A percentile compares a stretch with the other conserved stretches of the same genome.
These are phyloP conservation scores for Penicillium sp. DNA, from an alignment of 2,329 filamentous ascomycete genomes.

Conservation along the genomic window DNA sequence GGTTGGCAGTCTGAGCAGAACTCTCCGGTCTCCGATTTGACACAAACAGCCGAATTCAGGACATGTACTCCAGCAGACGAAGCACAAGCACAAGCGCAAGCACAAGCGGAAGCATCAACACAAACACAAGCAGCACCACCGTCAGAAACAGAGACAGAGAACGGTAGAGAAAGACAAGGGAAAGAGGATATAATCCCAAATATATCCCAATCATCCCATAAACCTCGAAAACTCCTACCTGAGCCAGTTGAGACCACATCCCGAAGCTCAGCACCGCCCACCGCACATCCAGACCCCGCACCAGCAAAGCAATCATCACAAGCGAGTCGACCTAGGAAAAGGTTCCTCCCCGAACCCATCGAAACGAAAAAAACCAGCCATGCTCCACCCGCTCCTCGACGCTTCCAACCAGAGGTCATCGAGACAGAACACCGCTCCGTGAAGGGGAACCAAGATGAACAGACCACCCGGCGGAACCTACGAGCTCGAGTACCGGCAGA, in stretches of 20 bases:
- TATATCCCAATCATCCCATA: too few species aligned
- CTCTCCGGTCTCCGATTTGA: too few species aligned
- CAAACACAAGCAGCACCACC: too few species aligned
- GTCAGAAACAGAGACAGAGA: neutral
- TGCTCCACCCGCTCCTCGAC: slow-evolving; percentile 20
- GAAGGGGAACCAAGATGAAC: slow-evolving; percentile 35
- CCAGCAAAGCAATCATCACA: neutral
- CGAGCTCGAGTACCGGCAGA: slow-evolving; percentile 3
- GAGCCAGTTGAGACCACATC: slow-evolving; percentile 51
- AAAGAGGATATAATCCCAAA: neutral
- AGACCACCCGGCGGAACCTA: slow-evolving; percentile 37
- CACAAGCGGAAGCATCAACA: too few species aligned
- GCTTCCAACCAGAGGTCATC: slow-evolving; percentile 38
- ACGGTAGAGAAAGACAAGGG: neutral
- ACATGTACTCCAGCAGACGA: too few species aligned
- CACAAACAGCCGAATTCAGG: too few species aligned
- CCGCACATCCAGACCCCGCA: neutral
- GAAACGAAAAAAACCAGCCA: slow-evolving; percentile 68
- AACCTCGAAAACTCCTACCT: slow-evolving; percentile 38
- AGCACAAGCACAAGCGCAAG: too few species aligned
- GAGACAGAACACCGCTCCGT: slow-evolving; percentile 38
- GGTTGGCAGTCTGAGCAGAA: too few species aligned
- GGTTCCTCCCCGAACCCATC: slow-evolving; percentile 54
- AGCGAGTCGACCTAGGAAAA: slow-evolving; percentile 15
- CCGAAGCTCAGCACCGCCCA: slow-evolving; percentile 34